These are phyloP conservation scores for Inga oerstediana DNA, from an alignment of 306 rosid species.

Conservation along the genomic window DNA sequence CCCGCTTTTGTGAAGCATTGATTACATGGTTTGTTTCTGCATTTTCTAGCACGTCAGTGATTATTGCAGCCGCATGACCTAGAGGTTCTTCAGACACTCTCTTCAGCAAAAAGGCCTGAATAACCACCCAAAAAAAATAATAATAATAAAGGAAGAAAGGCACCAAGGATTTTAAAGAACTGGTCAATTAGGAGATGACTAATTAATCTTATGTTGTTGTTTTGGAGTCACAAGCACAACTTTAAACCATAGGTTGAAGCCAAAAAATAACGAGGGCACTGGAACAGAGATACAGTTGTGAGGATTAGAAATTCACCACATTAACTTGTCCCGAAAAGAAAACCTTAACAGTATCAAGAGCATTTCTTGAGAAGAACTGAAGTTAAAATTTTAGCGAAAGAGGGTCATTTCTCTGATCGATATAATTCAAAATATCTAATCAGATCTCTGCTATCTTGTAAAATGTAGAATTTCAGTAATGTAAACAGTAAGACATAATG, in stretches of 20 bases:
- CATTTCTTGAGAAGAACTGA: constrained; percentile 17
- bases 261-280: not conserved
- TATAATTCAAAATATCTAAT: constrained; percentile 14
- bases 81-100: constrained; percentile 95
- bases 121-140: constrained; percentile 17
- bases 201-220: not conserved
- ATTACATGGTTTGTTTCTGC: constrained; percentile 90
- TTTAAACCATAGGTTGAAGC: not conserved
- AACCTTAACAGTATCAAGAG: not conserved
- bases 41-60: constrained; percentile 91
- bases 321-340: not conserved
- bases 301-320: constrained; percentile 13
- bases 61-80: constrained; percentile 96
- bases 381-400: constrained; percentile 15
- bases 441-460: constrained; percentile 17
- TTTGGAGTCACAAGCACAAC: not conserved
- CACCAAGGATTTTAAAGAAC: constrained; percentile 3
- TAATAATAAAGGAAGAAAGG: not conserved
- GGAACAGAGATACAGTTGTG: not conserved
- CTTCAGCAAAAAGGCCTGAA: constrained; percentile 96
- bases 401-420: not conserved
- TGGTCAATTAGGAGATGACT: constrained; percentile 2
- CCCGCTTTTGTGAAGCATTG: constrained; percentile 87
- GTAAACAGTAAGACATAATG: constrained; percentile 11
- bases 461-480: constrained; percentile 19